phyloP scores from a whole-genome alignment of 1,139 yeast genomes.

The Petasospora fabianii region DNA sequence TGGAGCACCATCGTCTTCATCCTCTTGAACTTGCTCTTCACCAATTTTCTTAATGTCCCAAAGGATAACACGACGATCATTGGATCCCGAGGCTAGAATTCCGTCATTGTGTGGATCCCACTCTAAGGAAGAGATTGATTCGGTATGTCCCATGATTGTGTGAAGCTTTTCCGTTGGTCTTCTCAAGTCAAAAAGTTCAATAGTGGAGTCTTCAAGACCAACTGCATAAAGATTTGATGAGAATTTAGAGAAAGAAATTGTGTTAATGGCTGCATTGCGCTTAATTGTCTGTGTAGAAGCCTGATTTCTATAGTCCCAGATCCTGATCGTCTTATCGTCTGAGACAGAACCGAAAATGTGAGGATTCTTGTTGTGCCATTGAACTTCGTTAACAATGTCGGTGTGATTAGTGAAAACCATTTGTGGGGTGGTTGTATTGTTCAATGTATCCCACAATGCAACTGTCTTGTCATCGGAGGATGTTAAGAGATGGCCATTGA shows the following conservation, averaged over 20 bases:
- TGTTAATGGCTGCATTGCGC: constrained; percentile 44
- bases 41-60: constrained; percentile 77
- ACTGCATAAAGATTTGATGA: constrained; percentile 57
- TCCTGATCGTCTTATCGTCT: constrained; percentile 63
- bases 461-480: constrained; percentile 63
- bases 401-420: constrained; percentile 36
- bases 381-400: constrained; percentile 69
- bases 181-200: constrained; percentile 59
- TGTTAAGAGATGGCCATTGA: constrained; percentile 49
- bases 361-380: constrained; percentile 57
- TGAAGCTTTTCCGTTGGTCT: constrained; percentile 47
- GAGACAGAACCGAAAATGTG: constrained; percentile 64
- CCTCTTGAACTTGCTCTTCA: constrained; percentile 74
- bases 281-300: constrained; percentile 32
- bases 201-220: constrained; percentile 67
- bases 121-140: constrained; percentile 61
- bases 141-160: constrained; percentile 76
- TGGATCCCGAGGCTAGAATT: constrained; percentile 67
- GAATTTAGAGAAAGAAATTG: constrained; percentile 62
- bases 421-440: constrained; percentile 26
- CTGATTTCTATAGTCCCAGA: constrained; percentile 58
- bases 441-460: constrained; percentile 53
- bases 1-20: constrained; percentile 79
- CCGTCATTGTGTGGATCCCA: constrained; percentile 73
- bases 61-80: constrained; percentile 64